Evolutionary conservation across 306 rosid genomes (phyloP), one percentile per base, ranked within the genome.

Genomic region (Spatholobus suberectus): DNA sequence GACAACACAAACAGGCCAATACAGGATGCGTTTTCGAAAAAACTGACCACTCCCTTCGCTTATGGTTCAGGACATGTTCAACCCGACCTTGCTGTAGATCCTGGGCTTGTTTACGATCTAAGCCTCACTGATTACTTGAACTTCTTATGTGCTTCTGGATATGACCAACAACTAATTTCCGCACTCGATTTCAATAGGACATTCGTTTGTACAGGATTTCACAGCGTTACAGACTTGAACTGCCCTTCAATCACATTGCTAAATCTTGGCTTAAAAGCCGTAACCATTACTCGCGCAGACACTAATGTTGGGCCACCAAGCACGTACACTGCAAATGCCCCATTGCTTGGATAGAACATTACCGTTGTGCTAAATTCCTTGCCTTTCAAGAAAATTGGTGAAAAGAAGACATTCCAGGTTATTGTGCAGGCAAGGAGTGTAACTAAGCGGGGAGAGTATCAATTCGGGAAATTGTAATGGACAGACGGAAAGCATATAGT

Each of bases 211-310:
- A 15, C 17, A 5, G 34, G 79, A 8, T 0, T 69, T 46, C 81
- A 35, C 51, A 59, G 47, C 0, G 15, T 83, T 4, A 41, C 24
- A 0, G 86, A 83, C 54, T 70, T 83, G 55, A 83, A 83, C 69
- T 83, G 77, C 49, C 86, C 86, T 70, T 61, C 86, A 11, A 83
- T 83, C 47, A 83, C 86, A 4, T 29, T 83, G 27, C 79, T 83
- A 47, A 47, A 59, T 58, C 68, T 83, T 3, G 68, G 62, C 32
- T 5, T 8, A 2, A 46, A 26, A 21, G 23, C 59, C 0, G 20
- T 70, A 3, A 70, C 10, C 4, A 18, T 77, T 40, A 61, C 69
- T 38, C 83, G 86, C 8, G 70, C 47, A 9, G 1, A 77, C 10
- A 83, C 77, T 5, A 83, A 83, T 61, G 86, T 83, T 10, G 83